Conservation (phyloP, 148 eudicot genomes). For the Amaranthus cruentus region DNA sequence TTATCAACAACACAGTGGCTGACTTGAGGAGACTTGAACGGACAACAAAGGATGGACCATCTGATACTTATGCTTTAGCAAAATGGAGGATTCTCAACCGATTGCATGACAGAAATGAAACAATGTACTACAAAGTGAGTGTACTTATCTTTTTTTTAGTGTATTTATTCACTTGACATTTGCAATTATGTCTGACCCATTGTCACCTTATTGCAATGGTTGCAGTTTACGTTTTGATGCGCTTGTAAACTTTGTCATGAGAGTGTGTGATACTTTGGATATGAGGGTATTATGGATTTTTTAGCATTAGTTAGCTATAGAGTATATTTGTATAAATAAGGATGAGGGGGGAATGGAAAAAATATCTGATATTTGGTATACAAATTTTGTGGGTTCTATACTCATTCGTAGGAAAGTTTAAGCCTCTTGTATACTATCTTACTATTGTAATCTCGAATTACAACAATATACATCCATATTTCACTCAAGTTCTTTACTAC, state of each 20-base stretch:
- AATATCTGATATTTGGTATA: too few species aligned
- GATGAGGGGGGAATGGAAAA: too few species aligned
- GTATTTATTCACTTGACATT: background rate
- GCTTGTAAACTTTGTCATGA: background rate
- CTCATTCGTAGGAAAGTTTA: too few species aligned
- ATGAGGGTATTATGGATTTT: too few species aligned
- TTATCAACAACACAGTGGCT: constrained; percentile 41
- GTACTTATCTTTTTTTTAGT: background rate
- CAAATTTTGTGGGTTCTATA: too few species aligned
- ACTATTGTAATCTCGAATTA: too few species aligned
- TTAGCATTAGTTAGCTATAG: too few species aligned
- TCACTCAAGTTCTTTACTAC: too few species aligned
- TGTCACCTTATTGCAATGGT: background rate
- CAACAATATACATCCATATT: too few species aligned
- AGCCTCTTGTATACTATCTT: too few species aligned
- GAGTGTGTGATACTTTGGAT: too few species aligned
- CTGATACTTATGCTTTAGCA: constrained; percentile 86
- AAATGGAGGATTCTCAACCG: constrained; percentile 96
- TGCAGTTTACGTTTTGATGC: background rate
- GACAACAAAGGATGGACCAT: constrained; percentile 89
- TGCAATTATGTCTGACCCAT: background rate
- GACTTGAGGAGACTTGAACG: constrained; percentile 78
- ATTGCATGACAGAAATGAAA: constrained; percentile 95
- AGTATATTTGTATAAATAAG: too few species aligned
- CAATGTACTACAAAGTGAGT: constrained; percentile 88